Percentiles rank a stretch among this genome's conserved stretches.
phyloP scores from a whole-genome alignment of 306 rosid species.

The Mimosa pudica region DNA sequence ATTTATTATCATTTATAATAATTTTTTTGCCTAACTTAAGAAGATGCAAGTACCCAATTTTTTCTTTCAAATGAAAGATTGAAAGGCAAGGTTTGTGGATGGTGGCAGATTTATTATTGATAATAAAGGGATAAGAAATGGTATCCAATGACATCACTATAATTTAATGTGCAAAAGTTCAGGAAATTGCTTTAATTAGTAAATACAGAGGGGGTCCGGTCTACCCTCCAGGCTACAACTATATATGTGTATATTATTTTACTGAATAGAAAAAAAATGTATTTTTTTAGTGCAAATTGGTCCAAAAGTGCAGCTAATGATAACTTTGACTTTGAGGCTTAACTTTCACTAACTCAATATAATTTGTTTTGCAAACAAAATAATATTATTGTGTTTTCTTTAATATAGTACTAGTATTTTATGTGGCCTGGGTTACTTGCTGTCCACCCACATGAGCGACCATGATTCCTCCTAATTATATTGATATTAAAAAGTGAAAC shows the following conservation, averaged over 20 bases:
- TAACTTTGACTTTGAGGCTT: constrained; percentile 36
- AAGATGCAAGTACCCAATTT: not conserved
- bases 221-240: not conserved
- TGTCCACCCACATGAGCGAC: constrained; percentile 35
- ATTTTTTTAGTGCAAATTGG: not conserved
- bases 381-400: not conserved
- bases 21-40: not conserved
- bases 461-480: constrained; percentile 11
- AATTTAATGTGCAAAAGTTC: constrained; percentile 47
- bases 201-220: not conserved
- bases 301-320: constrained; percentile 3
- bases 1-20: too few relatives aligned
- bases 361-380: constrained; percentile 15
- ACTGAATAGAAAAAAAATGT: too few relatives aligned
- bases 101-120: constrained; percentile 7
- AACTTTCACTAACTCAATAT: constrained; percentile 34
- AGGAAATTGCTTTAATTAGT: constrained; percentile 44
- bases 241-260: not conserved
- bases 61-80: not conserved
- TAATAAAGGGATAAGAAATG: constrained; percentile 8
- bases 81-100: not conserved
- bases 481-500: constrained; percentile 4
- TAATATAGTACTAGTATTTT: not conserved
- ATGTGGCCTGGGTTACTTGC: not conserved
- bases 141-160: constrained; percentile 27